Evolutionary conservation across 2,329 filamentous ascomycete species (phyloP), one percentile per base, ranked within the genome.

Genomic region (Colletotrichum neosansevieriae): DNA sequence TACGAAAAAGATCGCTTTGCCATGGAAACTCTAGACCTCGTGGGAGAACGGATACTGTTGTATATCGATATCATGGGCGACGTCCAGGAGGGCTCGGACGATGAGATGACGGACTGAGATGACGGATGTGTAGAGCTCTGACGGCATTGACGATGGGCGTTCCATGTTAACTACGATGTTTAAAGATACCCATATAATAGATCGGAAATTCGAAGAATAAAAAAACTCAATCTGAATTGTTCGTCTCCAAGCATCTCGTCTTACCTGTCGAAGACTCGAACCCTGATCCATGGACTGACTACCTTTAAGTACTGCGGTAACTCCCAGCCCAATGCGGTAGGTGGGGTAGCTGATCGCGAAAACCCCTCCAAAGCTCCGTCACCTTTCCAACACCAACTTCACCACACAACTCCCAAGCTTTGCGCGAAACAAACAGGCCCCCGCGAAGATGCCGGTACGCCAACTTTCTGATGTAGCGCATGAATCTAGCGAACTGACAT

Each of bases 11-110:
- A 87, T 47, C 74, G 73, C 3, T 72, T 79, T 57, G 86, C 85
- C 12, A 77, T 77, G 29, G 77, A 81, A 9, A 75, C 82, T 13
- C 75, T 88, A 70, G 77, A 79, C 11, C 76, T 79, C 32, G 87
- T 86, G 9, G 78, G 78, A 2, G 73, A 80, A 70, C 80, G 84
- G 60, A 78, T 88, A 42, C 71, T 71, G 36, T 36, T 50, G 5
- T 71, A 69, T 38, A 65, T 71, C 10, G 60, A 71, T 19, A 54
- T 63, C 44, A 56, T 71, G 57, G 60, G 51, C 12, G 53, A 51
- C n/a, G 24, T 34, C 6, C 13, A 32, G 17, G 58, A 56, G 56
- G 36, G 40, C n/a, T n/a, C 45, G 15, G 44, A 62, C 4, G 54
- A 56, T 6, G 63, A 67, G 7, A 69, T 69, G 66, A 58, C 44